Evolutionary conservation across 345 rosid genomes (phyloP).

Genomic region (Lepidium didymum): DNA sequence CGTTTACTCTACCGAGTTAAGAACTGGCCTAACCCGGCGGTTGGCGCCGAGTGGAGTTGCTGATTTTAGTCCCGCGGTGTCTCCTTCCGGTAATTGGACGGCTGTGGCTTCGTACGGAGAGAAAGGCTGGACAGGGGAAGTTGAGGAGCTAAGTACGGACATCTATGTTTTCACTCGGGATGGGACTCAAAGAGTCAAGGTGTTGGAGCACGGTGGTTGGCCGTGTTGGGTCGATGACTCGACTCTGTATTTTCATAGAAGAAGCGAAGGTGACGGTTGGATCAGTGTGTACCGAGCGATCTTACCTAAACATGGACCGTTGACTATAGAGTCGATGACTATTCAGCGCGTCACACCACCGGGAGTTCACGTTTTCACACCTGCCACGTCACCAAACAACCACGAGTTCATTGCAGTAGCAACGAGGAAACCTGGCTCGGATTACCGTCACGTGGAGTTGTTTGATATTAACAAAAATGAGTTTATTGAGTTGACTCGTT

Average conservation of each 20-base stretch:
- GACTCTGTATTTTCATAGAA: constrained; percentile 65
- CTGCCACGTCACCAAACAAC: constrained; percentile 81
- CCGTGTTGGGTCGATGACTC: constrained; percentile 80
- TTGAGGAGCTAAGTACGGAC: constrained; percentile 66
- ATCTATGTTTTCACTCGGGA: constrained; percentile 76
- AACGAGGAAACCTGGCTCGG: constrained; percentile 53
- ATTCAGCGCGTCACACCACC: constrained; percentile 68
- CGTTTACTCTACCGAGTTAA: constrained; percentile 59
- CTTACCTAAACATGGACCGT: constrained; percentile 30
- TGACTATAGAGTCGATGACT: constrained; percentile 37
- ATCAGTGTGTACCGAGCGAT: constrained; percentile 64
- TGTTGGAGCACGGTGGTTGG: constrained; percentile 85
- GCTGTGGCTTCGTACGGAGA: constrained; percentile 76
- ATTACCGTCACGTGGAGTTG: constrained; percentile 76
- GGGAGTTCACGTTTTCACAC: constrained; percentile 86
- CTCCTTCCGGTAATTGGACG: constrained; percentile 65
- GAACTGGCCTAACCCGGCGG: constrained; percentile 53
- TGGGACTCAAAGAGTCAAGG: constrained; percentile 63
- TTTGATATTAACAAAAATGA: constrained; percentile 45
- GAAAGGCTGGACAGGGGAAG: constrained; percentile 68
- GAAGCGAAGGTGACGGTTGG: constrained; percentile 59
- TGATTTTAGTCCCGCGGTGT: constrained; percentile 80
- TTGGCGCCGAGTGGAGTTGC: constrained; percentile 63
- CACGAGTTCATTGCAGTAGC: constrained; percentile 60
- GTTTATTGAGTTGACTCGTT: constrained; percentile 61